phyloP scores from a whole-genome alignment of 345 rosid genomes.

The Gossypium arboreum region DNA sequence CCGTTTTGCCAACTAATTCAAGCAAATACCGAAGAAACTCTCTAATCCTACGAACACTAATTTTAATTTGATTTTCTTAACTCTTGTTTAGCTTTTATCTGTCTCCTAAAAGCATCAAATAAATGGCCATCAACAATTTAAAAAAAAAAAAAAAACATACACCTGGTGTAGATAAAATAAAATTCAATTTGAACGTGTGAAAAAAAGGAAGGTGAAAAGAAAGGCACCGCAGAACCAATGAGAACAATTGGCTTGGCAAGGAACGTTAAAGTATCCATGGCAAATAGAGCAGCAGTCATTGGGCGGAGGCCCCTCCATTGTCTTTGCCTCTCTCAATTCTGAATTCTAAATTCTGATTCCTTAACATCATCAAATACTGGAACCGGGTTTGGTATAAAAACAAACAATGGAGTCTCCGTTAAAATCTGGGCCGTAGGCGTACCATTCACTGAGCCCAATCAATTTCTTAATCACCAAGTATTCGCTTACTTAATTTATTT shows the following conservation, averaged over 20 bases:
- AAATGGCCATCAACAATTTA: background rate
- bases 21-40: background rate
- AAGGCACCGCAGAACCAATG: slow-evolving; percentile 91
- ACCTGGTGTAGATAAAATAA: background rate
- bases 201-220: slow-evolving; percentile 5
- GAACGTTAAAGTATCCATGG: slow-evolving; percentile 60
- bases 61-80: background rate
- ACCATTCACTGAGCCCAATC: background rate
- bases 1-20: background rate
- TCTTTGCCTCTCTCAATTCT: slow-evolving; percentile 17
- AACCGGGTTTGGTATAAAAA: too few relatives aligned
- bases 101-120: background rate
- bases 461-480: background rate
- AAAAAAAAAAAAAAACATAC: background rate
- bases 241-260: slow-evolving; percentile 93
- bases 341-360: background rate
- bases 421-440: background rate
- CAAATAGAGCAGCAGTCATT: slow-evolving; percentile 77
- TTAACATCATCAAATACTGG: background rate
- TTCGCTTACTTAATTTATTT: too few relatives aligned
- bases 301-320: slow-evolving; percentile 65
- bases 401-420: background rate
- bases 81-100: background rate
- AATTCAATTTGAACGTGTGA: background rate
- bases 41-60: background rate